Evolutionary conservation across 352 stramenopile genomes (phyloP), one percentile per base, ranked within the genome.

Genomic region (Pythium grandisporangium): DNA sequence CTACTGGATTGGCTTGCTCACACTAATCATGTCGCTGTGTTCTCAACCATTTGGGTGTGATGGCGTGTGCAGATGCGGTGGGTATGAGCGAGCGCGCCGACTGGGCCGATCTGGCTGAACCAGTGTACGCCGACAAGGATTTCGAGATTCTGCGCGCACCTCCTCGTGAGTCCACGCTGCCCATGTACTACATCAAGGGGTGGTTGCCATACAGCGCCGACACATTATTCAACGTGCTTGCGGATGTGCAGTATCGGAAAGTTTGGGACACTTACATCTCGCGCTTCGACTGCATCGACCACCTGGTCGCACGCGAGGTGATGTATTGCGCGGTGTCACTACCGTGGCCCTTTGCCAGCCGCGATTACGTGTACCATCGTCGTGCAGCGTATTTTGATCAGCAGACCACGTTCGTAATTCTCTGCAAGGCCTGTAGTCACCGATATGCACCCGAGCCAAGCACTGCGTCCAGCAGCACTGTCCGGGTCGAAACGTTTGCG

Each of bases 361-460:
- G 77, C 5, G 77, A 91, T 51, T 91, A 91, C 46, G 77, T 88
- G n/a, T 91, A 79, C 50, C 53, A 69, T 40, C 71, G 77, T 2
- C 66, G 67, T 14, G 57, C 64, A 35, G 70, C 74, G 50, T 84
- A 73, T 29, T 83, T 81, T 25, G 17, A 61, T 3, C 23, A 48
- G 17, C 57, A 85, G 29, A 65, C 69, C 12, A 47, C 70, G 16
- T 91, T 86, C 44, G 77, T 87, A 21, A 51, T 88, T 20, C 48
- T 85, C 17, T 84, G 59, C 14, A 69, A 88, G 23, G 55, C 71
- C 3, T 59, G 62, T 17, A 58, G 81, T 30, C 74, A 91, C 53
- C 42, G 41, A 3, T 54, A 62, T 20, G 75, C 58, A 17, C 70
- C 68, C 10, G 45, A 61, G 6, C 57, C 45, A 47, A 53, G 58